Evolutionary conservation across 2,329 filamentous ascomycete genomes (phyloP), one percentile per base, ranked within the genome.

Genomic region (Penicillium freii): DNA sequence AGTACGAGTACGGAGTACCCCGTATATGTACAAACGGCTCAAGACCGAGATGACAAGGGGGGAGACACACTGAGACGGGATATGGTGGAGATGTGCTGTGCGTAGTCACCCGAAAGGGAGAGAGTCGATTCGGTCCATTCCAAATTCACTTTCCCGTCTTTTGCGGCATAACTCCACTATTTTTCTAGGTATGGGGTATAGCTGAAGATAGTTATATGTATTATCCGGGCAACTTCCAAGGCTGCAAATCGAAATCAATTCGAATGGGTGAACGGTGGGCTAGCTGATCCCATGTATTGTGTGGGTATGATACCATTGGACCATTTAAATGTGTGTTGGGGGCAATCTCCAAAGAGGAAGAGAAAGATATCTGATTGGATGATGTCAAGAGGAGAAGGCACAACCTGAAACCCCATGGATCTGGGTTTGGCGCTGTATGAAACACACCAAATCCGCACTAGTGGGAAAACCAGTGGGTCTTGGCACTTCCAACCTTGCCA

Each of bases 391-490:
- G 53, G 29, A 52, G 31, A 23, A 46, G 48, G 21, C 48, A 47
- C 34, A 60, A 62, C 59, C 60, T 71, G 68, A 71, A 71, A 71
- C 67, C 60, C 61, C 54, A 58, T 61, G 62, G 59, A 65, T 62
- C 62, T 65, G 56, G 56, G 39, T 39, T 54, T 47, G 42, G 58
- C 56, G 21, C 15, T 19, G 50, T 61, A 56, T 71, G 69, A 71
- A 71, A 71, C 69, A 67, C 67, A 50, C 66, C 66, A 69, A 58
- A 34, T 46, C 44, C 33, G 44, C 62, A 54, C 65, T 69, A 70
- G 61, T 38, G 51, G 50, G 6, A 40, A 56, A 56, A 57, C 64
- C 64, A 64, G 66, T 54, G 33, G 38, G 44, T 48, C 59, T 57
- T 49, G 51, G 61, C 40, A 36, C 38, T 45, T 48, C 33, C n/a